phyloP scores from a whole-genome alignment of 202 grass and related monocot genomes.

The Thinopyrum obtusiflorum region DNA sequence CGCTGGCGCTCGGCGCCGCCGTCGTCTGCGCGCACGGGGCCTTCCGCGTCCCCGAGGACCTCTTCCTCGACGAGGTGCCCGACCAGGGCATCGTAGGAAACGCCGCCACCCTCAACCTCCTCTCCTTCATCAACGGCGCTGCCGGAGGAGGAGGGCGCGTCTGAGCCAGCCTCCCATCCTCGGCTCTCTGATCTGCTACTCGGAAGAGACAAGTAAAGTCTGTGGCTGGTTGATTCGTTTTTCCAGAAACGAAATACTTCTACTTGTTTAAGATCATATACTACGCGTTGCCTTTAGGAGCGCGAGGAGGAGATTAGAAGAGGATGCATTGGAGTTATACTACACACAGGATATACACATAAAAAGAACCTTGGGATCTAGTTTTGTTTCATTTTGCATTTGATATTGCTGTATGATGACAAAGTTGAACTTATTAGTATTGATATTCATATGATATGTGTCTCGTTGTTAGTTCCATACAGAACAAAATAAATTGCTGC shows the following conservation, averaged over 20 bases:
- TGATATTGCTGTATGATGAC: not conserved
- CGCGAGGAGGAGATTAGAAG: not conserved
- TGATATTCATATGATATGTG: not conserved
- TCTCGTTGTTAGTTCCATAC: not conserved
- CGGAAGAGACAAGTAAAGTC: not conserved
- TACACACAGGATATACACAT: not conserved
- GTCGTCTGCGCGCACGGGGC: conserved; percentile 47
- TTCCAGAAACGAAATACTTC: not conserved
- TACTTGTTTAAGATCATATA: not conserved
- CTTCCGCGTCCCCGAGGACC: conserved; percentile 49
- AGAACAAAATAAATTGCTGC: not conserved
- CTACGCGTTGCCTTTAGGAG: not conserved
- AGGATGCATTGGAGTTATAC: not conserved
- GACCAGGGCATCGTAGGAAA: not conserved
- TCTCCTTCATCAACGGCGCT: conserved; percentile 12
- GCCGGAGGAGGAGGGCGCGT: not conserved
- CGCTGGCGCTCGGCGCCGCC: conserved; percentile 41
- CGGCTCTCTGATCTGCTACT: not conserved
- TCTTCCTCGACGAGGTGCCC: conserved; percentile 39
- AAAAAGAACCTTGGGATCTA: conserved; percentile 10
- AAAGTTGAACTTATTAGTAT: not conserved
- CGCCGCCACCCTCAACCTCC: conserved; percentile 3
- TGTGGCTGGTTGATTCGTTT: not conserved
- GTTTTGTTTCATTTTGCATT: conserved; percentile 2
- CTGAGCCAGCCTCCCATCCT: not conserved